Evolutionary conservation across 1,284 basidiomycete species (phyloP), one percentile per base, ranked within the genome.

Genomic region (Rhodotorula sp.): DNA sequence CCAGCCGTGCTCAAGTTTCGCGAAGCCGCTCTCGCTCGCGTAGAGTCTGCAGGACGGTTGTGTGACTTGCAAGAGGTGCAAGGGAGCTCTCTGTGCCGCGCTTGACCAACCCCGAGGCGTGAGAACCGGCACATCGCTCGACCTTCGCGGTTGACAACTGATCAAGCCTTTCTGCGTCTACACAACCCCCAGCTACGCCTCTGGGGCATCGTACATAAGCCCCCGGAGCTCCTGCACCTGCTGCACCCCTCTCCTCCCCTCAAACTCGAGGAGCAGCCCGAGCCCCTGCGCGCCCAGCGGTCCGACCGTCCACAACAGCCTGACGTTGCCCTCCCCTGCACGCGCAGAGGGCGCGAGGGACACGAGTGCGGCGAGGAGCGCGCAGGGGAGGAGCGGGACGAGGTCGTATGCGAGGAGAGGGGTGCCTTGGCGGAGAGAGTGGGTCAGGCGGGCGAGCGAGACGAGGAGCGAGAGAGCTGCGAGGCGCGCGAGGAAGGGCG

Each of bases 151-250:
- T 4, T 7, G 34, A 19, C 49, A 25, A 21, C 46, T 41, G 12
- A 9, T 27, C 21, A 7, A 21, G 10, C 23, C 25, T 49, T 7
- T 41, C 19, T 25, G 14, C 10, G 7, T 41, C 42, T 8, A 2
- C 42, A 46, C 4, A 7, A 34, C 4, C 17, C 17, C 48, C 1
- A 7, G 14, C 52, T 42, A 73, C 14, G 72, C 68, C 14, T 67
- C 68, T 3, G 72, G 72, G 4, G 65, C 61, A 13, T 55, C 21
- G 45, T 73, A 73, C 65, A 67, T 66, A 44, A 70, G 49, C 21
- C 34, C 14, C 7, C 55, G 10, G 14, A 73, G 52, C 23, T 46
- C 50, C 27, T 54, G 21, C 23, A 66, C 72, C 21, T 67, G 59
- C 7, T 41, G 13, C 14, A 73, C 50, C 2, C 44, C 54, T 16